Conservation (phyloP, 83 land plant genomes). For the Picea mariana region DNA sequence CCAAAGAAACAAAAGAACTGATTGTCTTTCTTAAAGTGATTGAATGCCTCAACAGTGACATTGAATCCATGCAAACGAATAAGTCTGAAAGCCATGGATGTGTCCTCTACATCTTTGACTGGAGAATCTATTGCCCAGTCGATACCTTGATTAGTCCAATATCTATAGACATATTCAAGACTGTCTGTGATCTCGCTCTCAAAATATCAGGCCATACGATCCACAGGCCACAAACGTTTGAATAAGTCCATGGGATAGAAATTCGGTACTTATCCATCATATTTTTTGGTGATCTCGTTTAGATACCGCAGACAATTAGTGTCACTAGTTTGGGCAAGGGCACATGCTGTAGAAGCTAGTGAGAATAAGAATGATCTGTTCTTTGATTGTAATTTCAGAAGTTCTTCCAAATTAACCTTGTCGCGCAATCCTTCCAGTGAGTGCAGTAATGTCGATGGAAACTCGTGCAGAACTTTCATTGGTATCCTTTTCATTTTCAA, state of each 20-base stretch:
- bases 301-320: slow-evolving; percentile 65
- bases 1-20: too few relatives aligned
- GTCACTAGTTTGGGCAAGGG: slow-evolving; percentile 76
- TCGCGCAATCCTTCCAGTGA: slow-evolving; percentile 83
- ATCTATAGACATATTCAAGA: slow-evolving; percentile 68
- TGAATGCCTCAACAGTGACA: too few relatives aligned
- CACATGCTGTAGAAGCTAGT: slow-evolving; percentile 89
- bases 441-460: slow-evolving; percentile 78
- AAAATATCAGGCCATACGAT: slow-evolving; percentile 68
- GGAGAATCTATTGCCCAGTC: too few relatives aligned
- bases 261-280: slow-evolving; percentile 79
- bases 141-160: slow-evolving; percentile 55
- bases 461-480: slow-evolving; percentile 62
- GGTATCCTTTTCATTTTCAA: slow-evolving; percentile 81
- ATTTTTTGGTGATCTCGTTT: slow-evolving; percentile 34
- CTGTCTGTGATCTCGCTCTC: slow-evolving; percentile 52
- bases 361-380: slow-evolving; percentile 86
- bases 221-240: slow-evolving; percentile 90
- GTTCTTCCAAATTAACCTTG: slow-evolving; percentile 72
- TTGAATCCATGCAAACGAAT: too few relatives aligned
- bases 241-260: slow-evolving; percentile 89
- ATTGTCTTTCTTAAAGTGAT: too few relatives aligned
- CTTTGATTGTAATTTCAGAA: slow-evolving; percentile 60
- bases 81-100: too few relatives aligned
- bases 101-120: too few relatives aligned